Evolutionary conservation across 345 rosid genomes (phyloP).

Genomic region (Boechera retrofracta): DNA sequence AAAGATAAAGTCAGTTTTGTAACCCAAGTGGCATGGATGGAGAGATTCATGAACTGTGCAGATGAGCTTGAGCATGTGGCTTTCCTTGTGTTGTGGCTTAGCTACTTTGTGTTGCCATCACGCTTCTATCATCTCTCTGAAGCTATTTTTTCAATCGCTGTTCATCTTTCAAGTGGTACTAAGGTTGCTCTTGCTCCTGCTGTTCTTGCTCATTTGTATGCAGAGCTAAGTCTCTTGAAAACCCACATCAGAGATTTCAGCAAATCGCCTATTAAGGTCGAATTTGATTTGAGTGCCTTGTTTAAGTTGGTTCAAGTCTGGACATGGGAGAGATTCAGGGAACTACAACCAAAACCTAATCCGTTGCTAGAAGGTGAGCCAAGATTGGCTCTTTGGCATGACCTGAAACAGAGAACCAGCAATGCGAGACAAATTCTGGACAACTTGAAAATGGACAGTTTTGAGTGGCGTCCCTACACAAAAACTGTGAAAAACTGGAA

Average conservation of each 20-base stretch:
- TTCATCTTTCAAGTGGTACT: constrained; percentile 49
- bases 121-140: background rate
- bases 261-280: background rate
- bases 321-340: constrained; percentile 58
- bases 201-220: constrained; percentile 52
- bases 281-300: constrained; percentile 32
- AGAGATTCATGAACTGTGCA: constrained; percentile 43
- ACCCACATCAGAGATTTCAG: constrained; percentile 9
- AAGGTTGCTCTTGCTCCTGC: constrained; percentile 52
- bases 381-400: constrained; percentile 48
- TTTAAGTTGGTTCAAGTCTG: constrained; percentile 55
- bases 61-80: constrained; percentile 55
- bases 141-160: constrained; percentile 35
- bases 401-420: background rate
- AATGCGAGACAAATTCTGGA: constrained; percentile 34
- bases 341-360: constrained; percentile 39
- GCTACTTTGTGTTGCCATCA: constrained; percentile 42
- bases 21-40: constrained; percentile 38
- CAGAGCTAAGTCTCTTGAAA: constrained; percentile 47
- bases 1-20: background rate
- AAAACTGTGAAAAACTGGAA: constrained; percentile 32
- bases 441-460: constrained; percentile 34
- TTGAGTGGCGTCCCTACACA: constrained; percentile 61
- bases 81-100: constrained; percentile 51
- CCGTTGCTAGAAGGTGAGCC: constrained; percentile 38